A percentile compares a stretch with the other conserved stretches of the same genome.
Conservation (phyloP, 1,284 basidiomycete species). For the Entoloma clypeatum region DNA sequence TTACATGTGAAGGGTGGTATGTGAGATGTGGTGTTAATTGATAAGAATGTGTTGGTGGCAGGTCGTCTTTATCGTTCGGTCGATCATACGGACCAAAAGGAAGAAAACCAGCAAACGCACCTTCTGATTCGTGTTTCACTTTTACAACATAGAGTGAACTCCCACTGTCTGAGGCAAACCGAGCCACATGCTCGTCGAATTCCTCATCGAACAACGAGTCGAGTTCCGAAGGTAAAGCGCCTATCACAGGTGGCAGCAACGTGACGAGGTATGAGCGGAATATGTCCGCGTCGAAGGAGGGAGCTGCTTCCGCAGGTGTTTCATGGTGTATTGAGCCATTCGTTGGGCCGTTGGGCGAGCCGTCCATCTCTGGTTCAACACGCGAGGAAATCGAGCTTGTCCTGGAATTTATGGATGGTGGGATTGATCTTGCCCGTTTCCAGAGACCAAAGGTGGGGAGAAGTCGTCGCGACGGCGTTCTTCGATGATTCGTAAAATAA, state of each 20-base stretch:
- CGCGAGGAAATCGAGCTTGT: conserved; percentile 20
- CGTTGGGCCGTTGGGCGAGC: conserved; percentile 12
- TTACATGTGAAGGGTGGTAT: conserved; percentile 81
- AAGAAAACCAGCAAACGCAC: conserved; percentile 33
- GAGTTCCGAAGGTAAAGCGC: conserved; percentile 58
- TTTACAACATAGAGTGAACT: conserved; percentile 78
- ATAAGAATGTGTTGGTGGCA: conserved; percentile 60
- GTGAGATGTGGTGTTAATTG: conserved; percentile 68
- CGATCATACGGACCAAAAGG: not conserved
- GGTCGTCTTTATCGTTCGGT: conserved; percentile 46
- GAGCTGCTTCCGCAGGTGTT: conserved; percentile 15
- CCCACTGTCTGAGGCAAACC: conserved; percentile 72
- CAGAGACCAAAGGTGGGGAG: conserved; percentile 22
- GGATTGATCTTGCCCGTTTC: conserved; percentile 23
- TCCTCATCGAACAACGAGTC: conserved; percentile 68
- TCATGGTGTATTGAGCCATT: conserved; percentile 21
- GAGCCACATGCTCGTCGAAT: conserved; percentile 68
- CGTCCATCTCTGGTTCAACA: conserved; percentile 17
- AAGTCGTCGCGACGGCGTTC: conserved; percentile 25
- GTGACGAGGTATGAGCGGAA: conserved; percentile 66
- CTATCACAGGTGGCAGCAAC: conserved; percentile 73
- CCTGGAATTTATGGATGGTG: conserved; percentile 20
- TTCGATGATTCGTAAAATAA: conserved; percentile 32
- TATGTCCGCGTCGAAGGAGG: conserved; percentile 53
- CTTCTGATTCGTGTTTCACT: conserved; percentile 65